Evolutionary conservation across 192 early-diverging fungal genomes (phyloP).

Genomic region (Coemansia sp.): DNA sequence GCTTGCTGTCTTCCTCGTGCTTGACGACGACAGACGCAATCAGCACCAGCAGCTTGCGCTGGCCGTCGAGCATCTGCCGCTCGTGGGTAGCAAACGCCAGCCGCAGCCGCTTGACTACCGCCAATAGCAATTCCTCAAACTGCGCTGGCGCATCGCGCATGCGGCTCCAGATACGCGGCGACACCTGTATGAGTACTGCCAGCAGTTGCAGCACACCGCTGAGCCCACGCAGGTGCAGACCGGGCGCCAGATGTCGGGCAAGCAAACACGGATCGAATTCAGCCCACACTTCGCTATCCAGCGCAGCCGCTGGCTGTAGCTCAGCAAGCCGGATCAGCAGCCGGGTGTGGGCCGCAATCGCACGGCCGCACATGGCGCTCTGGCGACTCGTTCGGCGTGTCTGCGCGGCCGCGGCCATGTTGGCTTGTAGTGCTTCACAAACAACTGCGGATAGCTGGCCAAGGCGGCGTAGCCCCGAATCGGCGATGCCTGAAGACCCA

Average conservation of each 20-base stretch:
- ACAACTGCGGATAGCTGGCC: slow-evolving; percentile 8
- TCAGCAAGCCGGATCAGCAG: slow-evolving; percentile 20
- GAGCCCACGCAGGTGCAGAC: slow-evolving; percentile 18
- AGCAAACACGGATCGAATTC: slow-evolving; percentile 16
- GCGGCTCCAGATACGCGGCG: slow-evolving; percentile 14
- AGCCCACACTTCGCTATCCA: slow-evolving; percentile 15
- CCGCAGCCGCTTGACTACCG: slow-evolving; percentile 15
- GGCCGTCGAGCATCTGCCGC: slow-evolving; percentile 20
- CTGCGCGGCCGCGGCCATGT: slow-evolving; percentile 1
- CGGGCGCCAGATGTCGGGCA: slow-evolving; percentile 1
- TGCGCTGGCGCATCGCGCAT: slow-evolving; percentile 6
- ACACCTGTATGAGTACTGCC: slow-evolving; percentile 22
- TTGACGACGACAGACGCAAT: slow-evolving; percentile 31
- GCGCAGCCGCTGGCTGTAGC: slow-evolving; percentile 11
- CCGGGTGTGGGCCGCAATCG: slow-evolving; percentile 16
- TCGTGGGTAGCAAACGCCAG: slow-evolving; percentile 20
- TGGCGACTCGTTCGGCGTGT: neutral
- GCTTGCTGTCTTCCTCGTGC: slow-evolving; percentile 26
- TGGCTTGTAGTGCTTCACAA: slow-evolving; percentile 5
- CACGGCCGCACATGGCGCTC: slow-evolving; percentile 6
- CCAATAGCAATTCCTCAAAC: slow-evolving; percentile 28
- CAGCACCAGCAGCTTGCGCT: slow-evolving; percentile 32
- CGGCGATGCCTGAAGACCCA: neutral
- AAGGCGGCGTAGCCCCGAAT: slow-evolving; percentile 1
- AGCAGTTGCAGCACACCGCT: slow-evolving; percentile 25